These are phyloP conservation scores for Amylostereum areolatum DNA, from an alignment of 1,284 basidiomycete species.

Conservation along the genomic window DNA sequence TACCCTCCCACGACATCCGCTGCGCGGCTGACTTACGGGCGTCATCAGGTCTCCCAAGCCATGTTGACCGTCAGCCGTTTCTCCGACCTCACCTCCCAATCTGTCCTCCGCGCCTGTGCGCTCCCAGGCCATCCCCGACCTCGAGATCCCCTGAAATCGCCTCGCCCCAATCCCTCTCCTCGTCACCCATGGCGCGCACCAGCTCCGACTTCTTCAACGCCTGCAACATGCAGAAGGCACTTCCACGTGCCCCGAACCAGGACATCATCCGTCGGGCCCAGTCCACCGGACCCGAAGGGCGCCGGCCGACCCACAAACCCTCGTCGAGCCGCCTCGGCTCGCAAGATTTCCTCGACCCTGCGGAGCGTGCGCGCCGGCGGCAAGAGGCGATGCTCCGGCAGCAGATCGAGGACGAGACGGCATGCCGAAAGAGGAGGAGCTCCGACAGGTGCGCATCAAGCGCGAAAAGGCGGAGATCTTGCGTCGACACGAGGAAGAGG, in stretches of 20 bases:
- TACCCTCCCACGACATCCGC: not conserved
- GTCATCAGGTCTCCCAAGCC: conserved; percentile 7
- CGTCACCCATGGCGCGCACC: not conserved
- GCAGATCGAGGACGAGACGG: conserved; percentile 38
- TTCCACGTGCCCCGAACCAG: conserved; percentile 2
- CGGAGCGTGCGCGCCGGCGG: conserved; percentile 36
- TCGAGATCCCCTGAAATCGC: no score
- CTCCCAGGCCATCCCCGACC: not conserved
- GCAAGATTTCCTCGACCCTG: conserved; percentile 26
- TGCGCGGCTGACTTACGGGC: not conserved
- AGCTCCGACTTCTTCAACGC: conserved; percentile 1
- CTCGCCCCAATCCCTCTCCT: not conserved
- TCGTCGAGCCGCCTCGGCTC: conserved; percentile 6
- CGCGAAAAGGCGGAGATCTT: conserved; percentile 40
- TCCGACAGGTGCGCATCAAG: conserved; percentile 40
- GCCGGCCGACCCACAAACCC: conserved; percentile 2
- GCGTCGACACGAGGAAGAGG: conserved; percentile 44
- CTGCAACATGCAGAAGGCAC: conserved; percentile 2
- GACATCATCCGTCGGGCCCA: not conserved
- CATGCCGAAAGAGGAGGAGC: conserved; percentile 43
- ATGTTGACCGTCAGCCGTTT: conserved; percentile 8
- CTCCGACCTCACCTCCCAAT: conserved; percentile 5
- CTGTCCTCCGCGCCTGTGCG: conserved; percentile 9
- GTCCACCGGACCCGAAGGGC: not conserved
- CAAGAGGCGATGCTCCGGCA: not conserved